Evolutionary conservation across 2,329 filamentous ascomycete genomes (phyloP).

Genomic region (Fusarium albosuccineum): DNA sequence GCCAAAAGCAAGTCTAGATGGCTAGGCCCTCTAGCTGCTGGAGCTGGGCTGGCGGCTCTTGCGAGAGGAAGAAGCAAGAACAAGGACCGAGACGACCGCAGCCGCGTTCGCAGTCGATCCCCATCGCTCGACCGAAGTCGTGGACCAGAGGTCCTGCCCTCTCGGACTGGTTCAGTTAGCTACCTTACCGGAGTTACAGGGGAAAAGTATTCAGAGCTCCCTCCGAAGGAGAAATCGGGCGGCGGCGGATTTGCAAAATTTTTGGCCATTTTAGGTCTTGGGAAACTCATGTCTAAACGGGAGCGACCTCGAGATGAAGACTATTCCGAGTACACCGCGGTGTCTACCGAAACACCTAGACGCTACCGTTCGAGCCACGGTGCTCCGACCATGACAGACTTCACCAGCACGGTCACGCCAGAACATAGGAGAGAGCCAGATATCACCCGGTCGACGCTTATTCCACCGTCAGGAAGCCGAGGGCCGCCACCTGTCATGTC

Average conservation of each 20-base stretch:
- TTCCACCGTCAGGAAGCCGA: slow-evolving; percentile 62
- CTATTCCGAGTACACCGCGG: slow-evolving; percentile 74
- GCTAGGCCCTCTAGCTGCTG: slow-evolving; percentile 67
- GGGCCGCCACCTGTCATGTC: slow-evolving; percentile 53
- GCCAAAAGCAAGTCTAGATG: slow-evolving; percentile 55
- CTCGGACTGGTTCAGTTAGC: slow-evolving; percentile 67
- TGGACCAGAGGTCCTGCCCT: slow-evolving; percentile 65
- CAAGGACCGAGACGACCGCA: slow-evolving; percentile 53
- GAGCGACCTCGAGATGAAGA: slow-evolving; percentile 67
- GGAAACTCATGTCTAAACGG: slow-evolving; percentile 68
- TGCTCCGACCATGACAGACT: slow-evolving; percentile 58
- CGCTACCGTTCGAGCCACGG: slow-evolving; percentile 57
- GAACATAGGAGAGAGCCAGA: slow-evolving; percentile 45
- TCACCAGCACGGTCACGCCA: slow-evolving; percentile 48
- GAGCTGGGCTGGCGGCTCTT: slow-evolving; percentile 63
- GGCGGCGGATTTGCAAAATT: slow-evolving; percentile 71
- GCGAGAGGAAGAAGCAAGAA: slow-evolving; percentile 60
- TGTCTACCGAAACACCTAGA: slow-evolving; percentile 71
- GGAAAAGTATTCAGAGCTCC: slow-evolving; percentile 73
- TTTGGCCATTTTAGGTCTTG: slow-evolving; percentile 69
- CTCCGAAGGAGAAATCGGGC: slow-evolving; percentile 50
- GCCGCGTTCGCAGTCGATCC: slow-evolving; percentile 57
- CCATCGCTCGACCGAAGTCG: slow-evolving; percentile 53
- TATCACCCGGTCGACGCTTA: slow-evolving; percentile 55
- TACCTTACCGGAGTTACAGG: slow-evolving; percentile 61